Evolutionary conservation across 768 basidiomycete species (phyloP), one percentile per base, ranked within the genome.

Genomic region (Hericium coralloides): DNA sequence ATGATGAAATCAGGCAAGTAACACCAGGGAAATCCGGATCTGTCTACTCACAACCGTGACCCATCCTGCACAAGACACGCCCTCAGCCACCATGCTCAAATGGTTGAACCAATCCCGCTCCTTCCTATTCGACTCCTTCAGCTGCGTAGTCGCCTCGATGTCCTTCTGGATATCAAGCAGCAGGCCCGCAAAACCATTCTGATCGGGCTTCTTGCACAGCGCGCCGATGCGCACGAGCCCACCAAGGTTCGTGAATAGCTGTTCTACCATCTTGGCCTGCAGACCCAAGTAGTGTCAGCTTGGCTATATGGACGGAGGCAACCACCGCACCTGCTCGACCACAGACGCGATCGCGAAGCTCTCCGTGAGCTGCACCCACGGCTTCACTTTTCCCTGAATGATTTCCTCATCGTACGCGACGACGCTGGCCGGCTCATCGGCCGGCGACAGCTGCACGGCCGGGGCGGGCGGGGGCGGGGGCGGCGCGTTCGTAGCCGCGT

Each of bases 71-170:
- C 78, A 82, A 4, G 87, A 79, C 0, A 82, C 85, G 18, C 89
- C 92, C 65, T 95, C 94, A 2, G 85, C 81, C n/a, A 97, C 76
- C 23, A 84, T 80, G 31, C 81, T 84, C 23, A 98, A 74, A 66
- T 95, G 92, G 45, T 81, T 83, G 63, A 80, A 83, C 85, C 89
- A 94, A 49, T 92, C 88, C 55, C 87, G 78, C 55, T 89, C 86
- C 67, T 85, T 82, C 60, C 89, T 74, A 59, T 85, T 85, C 38
- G 83, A 81, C 59, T 95, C 93, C 72, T 93, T 93, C 60, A 87
- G 76, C 47, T 85, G 84, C n/a, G 80, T 77, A 60, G 97, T 82
- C 2, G 82, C 83, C 59, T 85, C 83, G 57, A 98, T 83, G 7
- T 84, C 79, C 17, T 79, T 74, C 54, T 84, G 83, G 49, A 95